These are phyloP conservation scores for Solanum virginianum DNA, from an alignment of 257 asterid genomes.

Conservation along the genomic window DNA sequence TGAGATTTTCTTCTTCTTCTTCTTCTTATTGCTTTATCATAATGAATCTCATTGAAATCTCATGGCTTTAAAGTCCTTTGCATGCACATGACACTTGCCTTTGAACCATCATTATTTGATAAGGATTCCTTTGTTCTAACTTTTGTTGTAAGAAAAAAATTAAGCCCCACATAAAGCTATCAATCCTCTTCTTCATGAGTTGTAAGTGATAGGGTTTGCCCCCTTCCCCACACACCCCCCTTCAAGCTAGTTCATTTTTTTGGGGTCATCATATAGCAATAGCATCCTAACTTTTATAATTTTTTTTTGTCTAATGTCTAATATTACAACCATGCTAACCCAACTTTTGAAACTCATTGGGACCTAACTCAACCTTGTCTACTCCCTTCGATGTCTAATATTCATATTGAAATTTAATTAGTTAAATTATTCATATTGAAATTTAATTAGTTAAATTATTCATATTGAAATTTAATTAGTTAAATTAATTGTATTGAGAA, in stretches of 20 bases:
- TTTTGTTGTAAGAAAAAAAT: background rate
- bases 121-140: conserved; percentile 3
- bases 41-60: conserved; percentile 14
- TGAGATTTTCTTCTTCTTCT: background rate
- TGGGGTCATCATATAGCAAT: background rate
- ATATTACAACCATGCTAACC: background rate
- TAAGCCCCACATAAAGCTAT: conserved; percentile 18
- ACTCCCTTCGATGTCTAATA: rapidly evolving
- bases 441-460: background rate
- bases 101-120: conserved; percentile 13
- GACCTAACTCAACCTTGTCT: background rate
- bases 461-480: background rate
- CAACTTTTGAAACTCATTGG: background rate
- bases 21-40: background rate
- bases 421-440: background rate
- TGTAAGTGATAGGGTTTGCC: conserved; percentile 9
- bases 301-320: background rate
- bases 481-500: background rate
- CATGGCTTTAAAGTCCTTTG: conserved; percentile 7
- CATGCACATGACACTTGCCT: conserved; percentile 24
- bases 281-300: background rate
- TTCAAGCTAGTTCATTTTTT: background rate
- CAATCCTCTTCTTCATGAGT: conserved; percentile 20
- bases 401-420: background rate
- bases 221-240: background rate